phyloP scores from a whole-genome alignment of 495 filamentous ascomycete species.

The Lophiostoma macrostomum region DNA sequence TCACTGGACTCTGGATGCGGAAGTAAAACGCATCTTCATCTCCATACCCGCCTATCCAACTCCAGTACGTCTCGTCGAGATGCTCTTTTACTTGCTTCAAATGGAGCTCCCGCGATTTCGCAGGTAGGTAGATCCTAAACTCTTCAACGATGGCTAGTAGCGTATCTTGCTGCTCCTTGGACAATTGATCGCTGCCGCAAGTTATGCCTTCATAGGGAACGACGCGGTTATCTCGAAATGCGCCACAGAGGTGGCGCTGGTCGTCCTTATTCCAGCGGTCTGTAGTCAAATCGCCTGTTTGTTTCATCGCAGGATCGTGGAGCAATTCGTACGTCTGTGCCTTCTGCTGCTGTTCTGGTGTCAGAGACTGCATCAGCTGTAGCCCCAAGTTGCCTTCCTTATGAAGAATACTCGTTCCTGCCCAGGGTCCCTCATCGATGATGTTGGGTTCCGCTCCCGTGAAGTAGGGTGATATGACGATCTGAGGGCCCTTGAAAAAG shows the following conservation, averaged over 20 bases:
- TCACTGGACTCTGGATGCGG: constrained; percentile 68
- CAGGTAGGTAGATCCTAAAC: constrained; percentile 64
- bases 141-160: constrained; percentile 55
- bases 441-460: constrained; percentile 73
- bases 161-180: too few species aligned
- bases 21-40: constrained; percentile 73
- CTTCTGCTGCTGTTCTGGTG: constrained; percentile 44
- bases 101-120: constrained; percentile 48
- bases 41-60: constrained; percentile 68
- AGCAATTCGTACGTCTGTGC: constrained; percentile 58
- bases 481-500: constrained; percentile 58
- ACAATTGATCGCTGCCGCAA: constrained; percentile 52
- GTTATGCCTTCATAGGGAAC: constrained; percentile 69
- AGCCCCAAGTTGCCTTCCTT: constrained; percentile 63
- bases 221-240: constrained; percentile 70
- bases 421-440: constrained; percentile 61
- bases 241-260: constrained; percentile 70
- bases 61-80: constrained; percentile 67
- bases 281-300: constrained; percentile 32
- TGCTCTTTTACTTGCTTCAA: constrained; percentile 50
- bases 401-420: constrained; percentile 61
- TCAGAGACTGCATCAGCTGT: constrained; percentile 64
- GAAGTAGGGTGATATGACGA: constrained; percentile 68
- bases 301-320: constrained; percentile 60
- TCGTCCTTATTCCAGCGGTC: constrained; percentile 74